Conservation (phyloP, 2,329 filamentous ascomycete species). For the Esteya vermicola region DNA sequence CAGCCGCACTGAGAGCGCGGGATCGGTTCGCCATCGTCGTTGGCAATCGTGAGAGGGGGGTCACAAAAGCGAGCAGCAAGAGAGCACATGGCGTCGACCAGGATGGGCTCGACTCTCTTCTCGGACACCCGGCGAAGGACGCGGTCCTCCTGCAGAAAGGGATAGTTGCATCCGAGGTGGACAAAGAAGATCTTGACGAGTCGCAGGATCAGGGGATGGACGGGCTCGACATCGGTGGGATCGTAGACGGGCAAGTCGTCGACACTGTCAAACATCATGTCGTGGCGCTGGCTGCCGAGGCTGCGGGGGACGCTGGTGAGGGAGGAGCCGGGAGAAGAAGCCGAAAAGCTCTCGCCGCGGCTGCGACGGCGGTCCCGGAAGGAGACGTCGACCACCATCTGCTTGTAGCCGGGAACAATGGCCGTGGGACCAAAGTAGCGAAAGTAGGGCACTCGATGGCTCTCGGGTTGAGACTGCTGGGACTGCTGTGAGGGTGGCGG, state of each 20-base stretch:
- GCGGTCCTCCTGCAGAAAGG: slow-evolving; percentile 59
- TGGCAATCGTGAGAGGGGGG: slow-evolving; percentile 34
- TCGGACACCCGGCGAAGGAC: slow-evolving; percentile 66
- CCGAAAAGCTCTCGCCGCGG: slow-evolving; percentile 41
- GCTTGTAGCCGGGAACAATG: slow-evolving; percentile 83
- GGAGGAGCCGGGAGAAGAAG: slow-evolving; percentile 30
- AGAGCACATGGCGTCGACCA: slow-evolving; percentile 77
- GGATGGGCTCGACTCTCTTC: slow-evolving; percentile 67
- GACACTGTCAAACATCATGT: slow-evolving; percentile 21
- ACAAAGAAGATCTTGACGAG: slow-evolving; percentile 70
- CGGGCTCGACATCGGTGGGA: slow-evolving; percentile 51
- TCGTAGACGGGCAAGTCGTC: slow-evolving; percentile 64
- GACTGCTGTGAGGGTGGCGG: background rate
- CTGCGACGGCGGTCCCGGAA: slow-evolving; percentile 52
- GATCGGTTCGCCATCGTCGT: slow-evolving; percentile 23
- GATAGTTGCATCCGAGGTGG: slow-evolving; percentile 74
- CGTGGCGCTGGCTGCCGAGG: slow-evolving; percentile 19
- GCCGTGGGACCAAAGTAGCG: slow-evolving; percentile 83
- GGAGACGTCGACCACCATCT: slow-evolving; percentile 61
- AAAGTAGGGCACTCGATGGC: slow-evolving; percentile 70
- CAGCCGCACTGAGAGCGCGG: slow-evolving; percentile 54
- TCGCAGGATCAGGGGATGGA: slow-evolving; percentile 60
- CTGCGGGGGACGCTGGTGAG: slow-evolving; percentile 9
- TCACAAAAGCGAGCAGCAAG: slow-evolving; percentile 70
- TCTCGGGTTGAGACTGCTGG: slow-evolving; percentile 18